Evolutionary conservation across 805 yeast genomes (phyloP).

Genomic region (Candida montana): DNA sequence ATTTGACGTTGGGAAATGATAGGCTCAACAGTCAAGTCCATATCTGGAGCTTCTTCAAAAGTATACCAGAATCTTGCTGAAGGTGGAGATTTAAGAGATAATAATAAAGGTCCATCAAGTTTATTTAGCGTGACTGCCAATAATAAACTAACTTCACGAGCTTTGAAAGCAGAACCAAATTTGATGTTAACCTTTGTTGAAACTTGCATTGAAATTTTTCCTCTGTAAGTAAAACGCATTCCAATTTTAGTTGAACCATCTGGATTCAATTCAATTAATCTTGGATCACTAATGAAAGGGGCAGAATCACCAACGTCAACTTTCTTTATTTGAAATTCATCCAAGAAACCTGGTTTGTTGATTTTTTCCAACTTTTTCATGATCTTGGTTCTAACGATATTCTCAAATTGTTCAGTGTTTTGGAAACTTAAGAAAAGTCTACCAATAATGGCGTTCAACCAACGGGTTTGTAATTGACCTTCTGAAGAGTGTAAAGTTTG

Average conservation of each 20-base stretch:
- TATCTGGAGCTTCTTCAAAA: slow-evolving; percentile 70
- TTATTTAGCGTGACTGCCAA: slow-evolving; percentile 63
- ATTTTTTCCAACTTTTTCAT: slow-evolving; percentile 71
- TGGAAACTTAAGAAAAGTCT: slow-evolving; percentile 74
- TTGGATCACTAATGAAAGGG: slow-evolving; percentile 74
- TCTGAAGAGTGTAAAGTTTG: slow-evolving; percentile 77
- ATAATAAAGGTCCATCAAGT: slow-evolving; percentile 66
- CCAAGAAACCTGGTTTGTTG: slow-evolving; percentile 82
- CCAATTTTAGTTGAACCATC: slow-evolving; percentile 70
- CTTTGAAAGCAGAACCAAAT: slow-evolving; percentile 67
- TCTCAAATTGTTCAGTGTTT: slow-evolving; percentile 60
- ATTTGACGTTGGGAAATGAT: slow-evolving; percentile 82
- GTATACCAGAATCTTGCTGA: slow-evolving; percentile 88
- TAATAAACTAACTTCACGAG: slow-evolving; percentile 68
- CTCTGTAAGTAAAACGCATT: slow-evolving; percentile 61
- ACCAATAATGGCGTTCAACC: slow-evolving; percentile 88
- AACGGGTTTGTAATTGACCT: slow-evolving; percentile 75
- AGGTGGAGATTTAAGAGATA: slow-evolving; percentile 83
- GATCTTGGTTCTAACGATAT: slow-evolving; percentile 51
- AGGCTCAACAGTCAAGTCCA: slow-evolving; percentile 80
- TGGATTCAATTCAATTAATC: slow-evolving; percentile 61
- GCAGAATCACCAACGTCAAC: slow-evolving; percentile 75
- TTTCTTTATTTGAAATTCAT: slow-evolving; percentile 68
- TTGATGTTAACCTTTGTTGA: slow-evolving; percentile 76
- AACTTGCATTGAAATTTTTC: slow-evolving; percentile 69